Conservation (phyloP, 306 rosid genomes). For the Castanopsis chinensis region DNA sequence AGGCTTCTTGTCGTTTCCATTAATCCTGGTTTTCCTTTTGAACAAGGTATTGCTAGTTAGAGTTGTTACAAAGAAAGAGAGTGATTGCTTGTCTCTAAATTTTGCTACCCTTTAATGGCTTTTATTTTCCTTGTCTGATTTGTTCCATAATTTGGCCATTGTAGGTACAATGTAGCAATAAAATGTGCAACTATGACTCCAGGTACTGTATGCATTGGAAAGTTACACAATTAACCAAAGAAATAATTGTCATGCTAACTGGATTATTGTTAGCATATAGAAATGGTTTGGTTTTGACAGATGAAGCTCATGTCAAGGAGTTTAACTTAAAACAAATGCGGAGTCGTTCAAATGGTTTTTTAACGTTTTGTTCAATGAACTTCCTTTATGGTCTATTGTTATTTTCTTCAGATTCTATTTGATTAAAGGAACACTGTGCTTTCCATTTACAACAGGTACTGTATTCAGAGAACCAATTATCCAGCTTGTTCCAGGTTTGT, state of each 20-base stretch:
- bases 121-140: not conserved
- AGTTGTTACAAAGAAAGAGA: not conserved
- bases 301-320: constrained; percentile 66
- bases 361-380: constrained; percentile 72
- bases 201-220: constrained; percentile 37
- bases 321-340: constrained; percentile 86
- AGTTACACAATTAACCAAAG: not conserved
- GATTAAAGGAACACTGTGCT: not conserved
- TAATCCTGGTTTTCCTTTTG: not conserved
- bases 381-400: not conserved
- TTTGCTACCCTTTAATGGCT: not conserved
- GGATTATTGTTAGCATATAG: constrained; percentile 15
- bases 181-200: constrained; percentile 98
- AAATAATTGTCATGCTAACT: not conserved
- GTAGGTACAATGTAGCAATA: constrained; percentile 94
- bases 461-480: constrained; percentile 96
- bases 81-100: not conserved
- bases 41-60: not conserved
- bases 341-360: constrained; percentile 98
- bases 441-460: constrained; percentile 57
- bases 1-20: not conserved
- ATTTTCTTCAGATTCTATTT: constrained; percentile 5
- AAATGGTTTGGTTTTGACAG: constrained; percentile 49
- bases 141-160: not conserved
- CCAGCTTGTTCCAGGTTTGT: constrained; percentile 89